Evolutionary conservation across 306 rosid genomes (phyloP).

Genomic region (Cucumis sativus): DNA sequence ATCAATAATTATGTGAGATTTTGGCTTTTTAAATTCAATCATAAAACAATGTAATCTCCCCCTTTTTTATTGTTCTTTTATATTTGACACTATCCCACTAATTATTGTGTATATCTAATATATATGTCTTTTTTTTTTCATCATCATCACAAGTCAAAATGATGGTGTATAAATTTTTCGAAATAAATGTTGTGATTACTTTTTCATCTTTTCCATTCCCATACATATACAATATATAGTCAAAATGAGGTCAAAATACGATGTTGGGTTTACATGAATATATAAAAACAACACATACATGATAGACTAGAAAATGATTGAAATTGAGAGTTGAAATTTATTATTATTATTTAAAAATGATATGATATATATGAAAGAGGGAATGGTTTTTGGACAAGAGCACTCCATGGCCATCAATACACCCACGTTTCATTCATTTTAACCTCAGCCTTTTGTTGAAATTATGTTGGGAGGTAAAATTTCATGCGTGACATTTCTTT

Average conservation of each 20-base stretch:
- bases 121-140: background rate
- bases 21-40: background rate
- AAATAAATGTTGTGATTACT: background rate
- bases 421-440: constrained; percentile 10
- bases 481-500: background rate
- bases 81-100: no score
- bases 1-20: constrained; percentile 2
- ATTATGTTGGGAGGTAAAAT: constrained; percentile 4
- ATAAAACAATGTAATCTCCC: background rate
- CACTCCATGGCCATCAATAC: background rate
- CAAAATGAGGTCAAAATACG: no score
- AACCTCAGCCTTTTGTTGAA: constrained; percentile 2
- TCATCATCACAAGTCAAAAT: background rate
- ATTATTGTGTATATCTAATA: no score
- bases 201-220: background rate
- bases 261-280: no score
- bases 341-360: no score
- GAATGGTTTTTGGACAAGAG: constrained; percentile 4
- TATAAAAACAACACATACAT: background rate
- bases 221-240: background rate
- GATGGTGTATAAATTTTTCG: no score
- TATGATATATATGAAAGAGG: background rate
- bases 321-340: background rate
- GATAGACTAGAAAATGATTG: background rate
- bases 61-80: background rate